Evolutionary conservation across 1,284 basidiomycete genomes (phyloP).

Genomic region (Ganoderma leucocontextum): DNA sequence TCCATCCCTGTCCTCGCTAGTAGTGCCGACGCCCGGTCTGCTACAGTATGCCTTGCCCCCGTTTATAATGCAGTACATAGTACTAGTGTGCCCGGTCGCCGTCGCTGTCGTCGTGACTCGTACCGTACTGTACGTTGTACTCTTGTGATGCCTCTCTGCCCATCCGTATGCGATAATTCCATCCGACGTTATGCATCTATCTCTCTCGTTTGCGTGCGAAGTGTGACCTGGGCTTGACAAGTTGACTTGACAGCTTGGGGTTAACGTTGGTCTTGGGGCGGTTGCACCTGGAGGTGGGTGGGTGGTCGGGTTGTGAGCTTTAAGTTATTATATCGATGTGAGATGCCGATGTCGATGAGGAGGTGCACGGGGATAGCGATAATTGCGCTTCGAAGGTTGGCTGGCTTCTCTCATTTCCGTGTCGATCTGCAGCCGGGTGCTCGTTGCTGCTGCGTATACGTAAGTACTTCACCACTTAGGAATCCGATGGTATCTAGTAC

Average conservation of each 20-base stretch:
- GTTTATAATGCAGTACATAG: slow-evolving; percentile 1
- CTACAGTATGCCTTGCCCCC: not conserved
- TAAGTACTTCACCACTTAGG: not conserved
- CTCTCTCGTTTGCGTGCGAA: not conserved
- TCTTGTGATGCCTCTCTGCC: not conserved
- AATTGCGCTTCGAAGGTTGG: no score
- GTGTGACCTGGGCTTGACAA: no score
- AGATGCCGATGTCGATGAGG: no score
- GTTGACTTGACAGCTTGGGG: no score
- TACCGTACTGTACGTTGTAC: not conserved
- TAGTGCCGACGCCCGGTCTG: not conserved
- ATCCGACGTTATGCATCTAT: not conserved
- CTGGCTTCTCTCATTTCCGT: no score
- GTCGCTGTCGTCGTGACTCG: not conserved
- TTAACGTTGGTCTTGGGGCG: no score
- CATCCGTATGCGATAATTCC: not conserved
- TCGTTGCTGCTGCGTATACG: not conserved
- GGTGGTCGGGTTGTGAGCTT: no score
- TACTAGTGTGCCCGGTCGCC: no score
- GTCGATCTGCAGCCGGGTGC: not conserved
- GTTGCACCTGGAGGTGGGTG: no score
- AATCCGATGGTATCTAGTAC: not conserved
- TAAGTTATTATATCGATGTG: no score
- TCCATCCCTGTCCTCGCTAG: not conserved
- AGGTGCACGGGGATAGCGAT: no score